Evolutionary conservation across 176 grass and related monocot genomes (phyloP).

Genomic region (Themeda triandra): DNA sequence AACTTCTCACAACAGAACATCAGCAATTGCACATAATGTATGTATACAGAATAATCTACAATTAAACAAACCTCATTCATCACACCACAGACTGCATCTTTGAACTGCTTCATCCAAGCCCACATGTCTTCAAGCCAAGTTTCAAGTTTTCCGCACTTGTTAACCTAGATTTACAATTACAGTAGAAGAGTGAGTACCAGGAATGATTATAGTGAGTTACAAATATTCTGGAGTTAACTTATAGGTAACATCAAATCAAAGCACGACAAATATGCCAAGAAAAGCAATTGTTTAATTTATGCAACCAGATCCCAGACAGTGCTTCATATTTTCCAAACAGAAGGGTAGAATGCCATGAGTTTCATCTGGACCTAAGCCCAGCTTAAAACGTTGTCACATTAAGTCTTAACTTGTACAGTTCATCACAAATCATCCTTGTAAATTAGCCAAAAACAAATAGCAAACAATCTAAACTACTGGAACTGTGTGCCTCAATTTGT

Average conservation of each 20-base stretch:
- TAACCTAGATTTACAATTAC: conserved; percentile 60
- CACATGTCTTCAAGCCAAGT: conserved; percentile 91
- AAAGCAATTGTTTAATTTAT: conserved; percentile 3
- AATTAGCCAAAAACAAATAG: conserved; percentile 20
- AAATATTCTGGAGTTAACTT: neutral
- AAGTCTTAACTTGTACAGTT: neutral
- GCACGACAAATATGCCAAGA: conserved; percentile 19
- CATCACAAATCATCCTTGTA: conserved; percentile 4
- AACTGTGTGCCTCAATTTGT: conserved; percentile 5
- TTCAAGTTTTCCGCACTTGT: conserved; percentile 64
- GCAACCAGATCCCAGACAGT: conserved; percentile 22
- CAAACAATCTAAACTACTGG: conserved; percentile 3
- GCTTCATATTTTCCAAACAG: neutral
- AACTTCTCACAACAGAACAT: conserved; percentile 6
- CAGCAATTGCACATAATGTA: conserved; percentile 15
- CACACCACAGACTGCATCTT: conserved; percentile 65
- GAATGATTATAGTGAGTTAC: conserved; percentile 9
- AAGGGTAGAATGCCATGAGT: neutral
- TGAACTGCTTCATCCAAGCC: conserved; percentile 84
- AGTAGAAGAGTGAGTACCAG: conserved; percentile 36
- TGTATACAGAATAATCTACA: conserved; percentile 8
- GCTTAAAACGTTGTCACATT: neutral
- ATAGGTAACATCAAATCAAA: conserved; percentile 28
- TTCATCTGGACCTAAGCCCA: conserved; percentile 15
- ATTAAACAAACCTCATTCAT: conserved; percentile 55